Conservation (phyloP, 164 flowering plant species). For the Umbilicus rupestris region DNA sequence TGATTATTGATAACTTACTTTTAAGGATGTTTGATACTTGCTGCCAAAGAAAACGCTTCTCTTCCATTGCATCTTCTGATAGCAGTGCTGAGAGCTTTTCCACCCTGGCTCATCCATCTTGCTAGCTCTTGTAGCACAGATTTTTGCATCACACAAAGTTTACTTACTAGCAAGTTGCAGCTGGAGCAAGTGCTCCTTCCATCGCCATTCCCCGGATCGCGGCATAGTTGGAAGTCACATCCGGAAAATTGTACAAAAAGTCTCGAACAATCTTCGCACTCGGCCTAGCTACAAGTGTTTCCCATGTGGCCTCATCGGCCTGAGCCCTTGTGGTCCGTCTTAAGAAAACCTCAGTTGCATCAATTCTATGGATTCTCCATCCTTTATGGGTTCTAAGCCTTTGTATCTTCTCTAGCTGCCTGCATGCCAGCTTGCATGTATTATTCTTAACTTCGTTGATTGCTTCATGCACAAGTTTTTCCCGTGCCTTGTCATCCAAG, state of each 20-base stretch:
- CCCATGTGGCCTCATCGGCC: conserved; percentile 54
- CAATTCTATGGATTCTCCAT: conserved; percentile 51
- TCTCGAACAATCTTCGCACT: conserved; percentile 23
- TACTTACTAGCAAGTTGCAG: conserved; percentile 2
- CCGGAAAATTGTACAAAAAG: conserved; percentile 24
- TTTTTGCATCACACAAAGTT: not conserved
- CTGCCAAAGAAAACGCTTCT: not conserved
- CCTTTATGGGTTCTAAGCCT: conserved; percentile 28
- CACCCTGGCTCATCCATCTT: not conserved
- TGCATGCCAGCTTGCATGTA: conserved; percentile 36
- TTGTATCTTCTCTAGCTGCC: conserved; percentile 50
- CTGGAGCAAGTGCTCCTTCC: not conserved
- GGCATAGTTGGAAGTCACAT: not conserved
- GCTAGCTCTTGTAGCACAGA: not conserved
- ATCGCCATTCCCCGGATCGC: not conserved
- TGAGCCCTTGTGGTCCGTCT: conserved; percentile 17
- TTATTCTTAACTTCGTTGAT: conserved; percentile 43
- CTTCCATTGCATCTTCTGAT: not conserved
- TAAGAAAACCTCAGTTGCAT: conserved; percentile 54
- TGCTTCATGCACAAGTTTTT: conserved; percentile 27
- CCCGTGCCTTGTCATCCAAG: conserved; percentile 14
- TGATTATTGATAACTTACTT: not conserved
- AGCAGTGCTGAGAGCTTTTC: not conserved
- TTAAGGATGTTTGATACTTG: not conserved
- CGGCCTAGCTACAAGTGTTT: conserved; percentile 35